Conservation (phyloP, 805 yeast genomes). For the Debaryomyces maramus region DNA sequence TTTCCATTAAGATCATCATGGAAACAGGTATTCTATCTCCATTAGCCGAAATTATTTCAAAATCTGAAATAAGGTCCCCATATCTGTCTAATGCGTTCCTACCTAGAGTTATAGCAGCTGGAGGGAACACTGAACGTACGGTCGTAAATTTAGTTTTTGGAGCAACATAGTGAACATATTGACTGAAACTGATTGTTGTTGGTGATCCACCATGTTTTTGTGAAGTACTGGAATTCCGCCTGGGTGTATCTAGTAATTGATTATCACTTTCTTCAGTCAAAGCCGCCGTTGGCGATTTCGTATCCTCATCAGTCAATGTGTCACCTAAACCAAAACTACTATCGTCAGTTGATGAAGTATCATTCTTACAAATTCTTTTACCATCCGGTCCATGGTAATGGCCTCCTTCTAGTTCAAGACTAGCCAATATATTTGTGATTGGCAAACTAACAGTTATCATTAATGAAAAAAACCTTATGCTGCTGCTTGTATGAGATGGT, state of each 20-base stretch:
- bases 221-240: slow-evolving; percentile 6
- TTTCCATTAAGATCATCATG: slow-evolving; percentile 55
- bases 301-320: slow-evolving; percentile 10
- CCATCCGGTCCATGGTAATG: slow-evolving; percentile 21
- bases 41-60: slow-evolving; percentile 68
- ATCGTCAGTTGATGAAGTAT: slow-evolving; percentile 13
- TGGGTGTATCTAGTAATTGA: slow-evolving; percentile 3
- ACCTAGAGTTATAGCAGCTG: slow-evolving; percentile 76
- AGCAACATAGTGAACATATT: slow-evolving; percentile 72
- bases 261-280: background rate
- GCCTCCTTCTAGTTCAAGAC: slow-evolving; percentile 40
- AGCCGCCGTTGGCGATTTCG: background rate
- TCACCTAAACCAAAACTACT: slow-evolving; percentile 6
- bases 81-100: slow-evolving; percentile 70
- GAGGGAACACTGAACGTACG: slow-evolving; percentile 68
- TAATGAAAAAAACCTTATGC: slow-evolving; percentile 48
- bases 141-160: slow-evolving; percentile 68
- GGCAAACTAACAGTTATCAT: slow-evolving; percentile 56
- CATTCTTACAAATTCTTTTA: slow-evolving; percentile 8
- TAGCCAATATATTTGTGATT: slow-evolving; percentile 49
- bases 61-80: slow-evolving; percentile 64
- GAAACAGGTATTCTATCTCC: slow-evolving; percentile 71
- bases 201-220: slow-evolving; percentile 21
- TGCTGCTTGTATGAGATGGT: slow-evolving; percentile 46
- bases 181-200: slow-evolving; percentile 52